These are phyloP conservation scores for Asparagopsis taxiformis DNA, from an alignment of 31 red algal species.

Conservation along the genomic window DNA sequence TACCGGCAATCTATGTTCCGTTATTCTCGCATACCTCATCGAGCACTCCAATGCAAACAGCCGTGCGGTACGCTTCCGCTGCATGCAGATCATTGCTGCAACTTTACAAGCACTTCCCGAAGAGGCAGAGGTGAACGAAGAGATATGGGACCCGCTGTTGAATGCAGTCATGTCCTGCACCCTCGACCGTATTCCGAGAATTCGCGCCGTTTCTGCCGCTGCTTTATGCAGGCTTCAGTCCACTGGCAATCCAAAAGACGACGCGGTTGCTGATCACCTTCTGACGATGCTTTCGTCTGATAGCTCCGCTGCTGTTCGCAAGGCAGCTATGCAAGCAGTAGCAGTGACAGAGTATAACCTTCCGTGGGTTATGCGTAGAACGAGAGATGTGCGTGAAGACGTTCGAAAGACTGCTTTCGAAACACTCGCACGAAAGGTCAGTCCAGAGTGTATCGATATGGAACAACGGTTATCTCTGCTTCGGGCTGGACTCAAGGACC, in stretches of 20 bases:
- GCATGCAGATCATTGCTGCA: slow-evolving; percentile 38
- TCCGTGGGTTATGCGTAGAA: slow-evolving; percentile 32
- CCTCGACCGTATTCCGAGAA: slow-evolving; percentile 45
- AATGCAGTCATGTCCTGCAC: slow-evolving; percentile 23
- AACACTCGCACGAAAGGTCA: slow-evolving; percentile 27
- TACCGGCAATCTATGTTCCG: slow-evolving; percentile 26
- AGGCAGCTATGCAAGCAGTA: slow-evolving; percentile 55
- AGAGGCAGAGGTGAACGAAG: slow-evolving; percentile 25
- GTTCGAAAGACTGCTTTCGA: slow-evolving; percentile 36
- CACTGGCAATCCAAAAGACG: slow-evolving; percentile 32
- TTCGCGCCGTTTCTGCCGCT: slow-evolving; percentile 63
- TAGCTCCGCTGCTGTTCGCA: slow-evolving; percentile 51
- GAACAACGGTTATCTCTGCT: slow-evolving; percentile 19
- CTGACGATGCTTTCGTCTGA: slow-evolving; percentile 31
- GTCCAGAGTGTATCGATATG: slow-evolving; percentile 7
- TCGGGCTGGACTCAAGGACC: slow-evolving; percentile 39
- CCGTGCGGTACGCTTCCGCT: slow-evolving; percentile 56
- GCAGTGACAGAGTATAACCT: slow-evolving; percentile 47
- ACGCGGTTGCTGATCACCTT: slow-evolving; percentile 25
- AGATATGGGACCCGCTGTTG: slow-evolving; percentile 18
- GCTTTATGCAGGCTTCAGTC: slow-evolving; percentile 64
- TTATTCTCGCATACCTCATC: slow-evolving; percentile 44
- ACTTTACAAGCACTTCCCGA: slow-evolving; percentile 43
- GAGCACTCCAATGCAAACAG: slow-evolving; percentile 22
- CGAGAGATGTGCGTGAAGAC: slow-evolving; percentile 41